Evolutionary conservation across 352 stramenopile genomes (phyloP).

Genomic region (Phytophthora europaea): DNA sequence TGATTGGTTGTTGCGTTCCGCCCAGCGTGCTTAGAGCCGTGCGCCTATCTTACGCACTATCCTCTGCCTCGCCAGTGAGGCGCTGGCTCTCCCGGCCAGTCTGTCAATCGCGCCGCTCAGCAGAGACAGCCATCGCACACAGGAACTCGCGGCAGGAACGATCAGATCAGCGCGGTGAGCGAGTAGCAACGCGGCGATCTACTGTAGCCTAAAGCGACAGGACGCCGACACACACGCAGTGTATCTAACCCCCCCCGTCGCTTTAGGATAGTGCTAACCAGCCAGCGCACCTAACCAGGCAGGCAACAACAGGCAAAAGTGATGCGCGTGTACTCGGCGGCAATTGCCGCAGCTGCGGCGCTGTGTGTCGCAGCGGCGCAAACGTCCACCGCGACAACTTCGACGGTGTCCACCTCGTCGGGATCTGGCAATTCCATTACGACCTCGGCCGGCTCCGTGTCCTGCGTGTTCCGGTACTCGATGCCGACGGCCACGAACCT

Average conservation of each 20-base stretch:
- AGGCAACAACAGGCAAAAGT: slow-evolving; percentile 5
- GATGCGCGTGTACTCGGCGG: slow-evolving; percentile 29
- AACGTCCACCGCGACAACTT: slow-evolving; percentile 16
- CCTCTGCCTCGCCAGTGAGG: slow-evolving; percentile 19
- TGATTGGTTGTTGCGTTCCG: slow-evolving; percentile 28
- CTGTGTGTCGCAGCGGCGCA: slow-evolving; percentile 34
- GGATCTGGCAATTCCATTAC: slow-evolving; percentile 32
- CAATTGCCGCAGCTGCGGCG: slow-evolving; percentile 21
- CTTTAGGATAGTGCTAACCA: slow-evolving; percentile 15
- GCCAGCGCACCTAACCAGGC: not conserved
- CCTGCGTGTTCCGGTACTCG: slow-evolving; percentile 64
- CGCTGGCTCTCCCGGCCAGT: slow-evolving; percentile 39
- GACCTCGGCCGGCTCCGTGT: slow-evolving; percentile 32
- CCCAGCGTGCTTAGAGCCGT: slow-evolving; percentile 18
- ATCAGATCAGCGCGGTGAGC: slow-evolving; percentile 3
- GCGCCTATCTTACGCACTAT: slow-evolving; percentile 32
- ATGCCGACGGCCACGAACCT: slow-evolving; percentile 67
- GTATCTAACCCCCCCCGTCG: slow-evolving; percentile 16
- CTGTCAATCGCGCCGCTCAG: slow-evolving; percentile 31
- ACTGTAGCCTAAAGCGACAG: slow-evolving; percentile 22
- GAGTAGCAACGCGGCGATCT: not conserved
- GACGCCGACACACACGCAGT: slow-evolving; percentile 13
- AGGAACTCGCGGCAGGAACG: slow-evolving; percentile 23
- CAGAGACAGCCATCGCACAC: slow-evolving; percentile 17
- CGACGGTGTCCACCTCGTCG: slow-evolving; percentile 47